phyloP scores from a whole-genome alignment of 371 early-diverging fungal genomes.

The Rhizomucor pusillus region DNA sequence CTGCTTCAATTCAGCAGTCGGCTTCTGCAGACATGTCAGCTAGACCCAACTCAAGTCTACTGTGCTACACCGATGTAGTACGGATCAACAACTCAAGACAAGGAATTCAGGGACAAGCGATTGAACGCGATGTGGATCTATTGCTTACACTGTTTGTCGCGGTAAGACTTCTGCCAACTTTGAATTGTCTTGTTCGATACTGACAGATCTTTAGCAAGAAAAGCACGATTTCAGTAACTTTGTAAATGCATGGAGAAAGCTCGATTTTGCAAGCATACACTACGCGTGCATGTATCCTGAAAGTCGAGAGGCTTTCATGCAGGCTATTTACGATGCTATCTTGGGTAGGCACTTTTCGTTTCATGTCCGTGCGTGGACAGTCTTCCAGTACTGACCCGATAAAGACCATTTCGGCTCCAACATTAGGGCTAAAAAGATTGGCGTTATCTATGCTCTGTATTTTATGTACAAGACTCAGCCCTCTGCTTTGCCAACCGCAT shows the following conservation, averaged over 20 bases:
- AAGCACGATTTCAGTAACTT: conserved; percentile 6
- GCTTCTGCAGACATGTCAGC: too few relatives aligned
- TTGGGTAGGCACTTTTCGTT: neutral
- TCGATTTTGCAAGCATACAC: conserved; percentile 1
- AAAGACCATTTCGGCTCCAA: neutral
- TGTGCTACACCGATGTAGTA: too few relatives aligned
- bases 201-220: neutral
- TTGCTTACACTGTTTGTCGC: neutral
- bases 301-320: conserved; percentile 3
- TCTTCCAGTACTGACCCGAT: neutral
- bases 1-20: too few relatives aligned
- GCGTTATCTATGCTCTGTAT: conserved; percentile 6
- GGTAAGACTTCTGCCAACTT: too few relatives aligned
- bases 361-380: neutral
- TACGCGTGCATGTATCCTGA: conserved; percentile 2
- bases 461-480: conserved; percentile 7
- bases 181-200: too few relatives aligned
- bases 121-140: neutral
- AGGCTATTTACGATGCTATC: neutral
- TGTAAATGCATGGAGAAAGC: conserved; percentile 2
- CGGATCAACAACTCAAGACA: too few relatives aligned
- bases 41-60: too few relatives aligned
- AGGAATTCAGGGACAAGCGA: neutral
- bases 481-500: neutral
- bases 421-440: neutral